phyloP scores from a whole-genome alignment of 164 flowering plant species.

The Aristolochia fimbriata region DNA sequence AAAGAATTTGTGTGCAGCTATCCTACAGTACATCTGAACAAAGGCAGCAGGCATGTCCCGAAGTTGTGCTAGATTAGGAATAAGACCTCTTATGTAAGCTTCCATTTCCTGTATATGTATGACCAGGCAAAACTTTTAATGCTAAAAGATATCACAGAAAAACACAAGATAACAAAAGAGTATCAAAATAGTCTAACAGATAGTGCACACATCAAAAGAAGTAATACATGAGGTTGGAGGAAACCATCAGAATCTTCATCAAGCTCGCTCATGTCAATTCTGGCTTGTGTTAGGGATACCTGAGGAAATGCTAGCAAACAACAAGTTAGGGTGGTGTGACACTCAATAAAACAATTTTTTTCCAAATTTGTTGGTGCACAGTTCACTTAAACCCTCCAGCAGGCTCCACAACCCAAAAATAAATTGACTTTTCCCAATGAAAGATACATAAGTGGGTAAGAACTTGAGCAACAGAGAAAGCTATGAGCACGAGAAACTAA shows the following conservation, averaged over 20 bases:
- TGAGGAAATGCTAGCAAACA: constrained; percentile 23
- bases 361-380: too few relatives aligned
- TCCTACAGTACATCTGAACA: constrained; percentile 85
- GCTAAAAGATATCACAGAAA: not conserved
- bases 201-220: too few relatives aligned
- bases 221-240: constrained; percentile 78
- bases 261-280: constrained; percentile 99
- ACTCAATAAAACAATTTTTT: too few relatives aligned
- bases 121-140: not conserved
- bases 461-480: too few relatives aligned
- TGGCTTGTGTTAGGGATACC: constrained; percentile 98
- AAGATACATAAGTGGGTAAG: too few relatives aligned
- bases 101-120: constrained; percentile 78
- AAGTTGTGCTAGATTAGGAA: constrained; percentile 95
- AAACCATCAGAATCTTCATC: constrained; percentile 99
- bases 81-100: constrained; percentile 87
- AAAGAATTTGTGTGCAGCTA: constrained; percentile 94
- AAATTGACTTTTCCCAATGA: too few relatives aligned
- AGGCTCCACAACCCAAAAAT: too few relatives aligned
- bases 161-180: not conserved
- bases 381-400: too few relatives aligned
- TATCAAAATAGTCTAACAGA: too few relatives aligned
- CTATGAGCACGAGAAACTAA: too few relatives aligned
- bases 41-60: constrained; percentile 84
- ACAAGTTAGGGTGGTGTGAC: not conserved